phyloP scores from a whole-genome alignment of 352 stramenopile genomes.

The Pythium graminicola region DNA sequence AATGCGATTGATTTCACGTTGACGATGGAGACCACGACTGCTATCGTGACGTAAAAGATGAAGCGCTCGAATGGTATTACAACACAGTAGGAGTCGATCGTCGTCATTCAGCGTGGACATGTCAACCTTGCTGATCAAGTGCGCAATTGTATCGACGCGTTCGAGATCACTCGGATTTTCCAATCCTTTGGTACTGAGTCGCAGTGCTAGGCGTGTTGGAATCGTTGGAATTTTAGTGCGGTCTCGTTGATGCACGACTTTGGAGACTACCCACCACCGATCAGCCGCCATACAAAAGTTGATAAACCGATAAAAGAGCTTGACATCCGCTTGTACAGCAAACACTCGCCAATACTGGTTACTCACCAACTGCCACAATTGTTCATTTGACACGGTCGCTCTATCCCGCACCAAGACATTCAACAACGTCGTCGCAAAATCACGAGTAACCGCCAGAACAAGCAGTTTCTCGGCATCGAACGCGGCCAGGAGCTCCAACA shows the following conservation, averaged over 20 bases:
- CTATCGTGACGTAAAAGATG: not conserved
- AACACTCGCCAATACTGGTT: not conserved
- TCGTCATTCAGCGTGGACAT: not conserved
- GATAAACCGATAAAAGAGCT: constrained; percentile 1
- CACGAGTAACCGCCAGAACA: constrained; percentile 26
- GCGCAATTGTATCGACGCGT: constrained; percentile 1
- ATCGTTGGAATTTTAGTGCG: not conserved
- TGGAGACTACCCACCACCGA: constrained; percentile 15
- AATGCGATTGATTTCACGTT: constrained; percentile 2
- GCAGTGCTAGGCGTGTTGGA: not conserved
- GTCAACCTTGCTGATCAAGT: constrained; percentile 1
- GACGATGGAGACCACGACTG: not conserved
- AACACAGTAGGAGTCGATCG: not conserved
- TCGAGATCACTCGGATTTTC: not conserved
- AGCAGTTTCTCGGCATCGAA: constrained; percentile 28
- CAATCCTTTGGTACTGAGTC: not conserved
- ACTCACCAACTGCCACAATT: not conserved
- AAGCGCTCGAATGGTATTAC: constrained; percentile 3
- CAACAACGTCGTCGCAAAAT: constrained; percentile 6
- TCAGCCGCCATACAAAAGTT: not conserved
- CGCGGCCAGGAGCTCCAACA: constrained; percentile 31
- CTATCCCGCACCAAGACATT: constrained; percentile 32
- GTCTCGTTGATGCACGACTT: constrained; percentile 2
- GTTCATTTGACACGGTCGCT: not conserved
- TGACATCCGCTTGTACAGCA: not conserved